phyloP scores from a whole-genome alignment of 768 basidiomycete genomes.

The Leccinum sublutescens region DNA sequence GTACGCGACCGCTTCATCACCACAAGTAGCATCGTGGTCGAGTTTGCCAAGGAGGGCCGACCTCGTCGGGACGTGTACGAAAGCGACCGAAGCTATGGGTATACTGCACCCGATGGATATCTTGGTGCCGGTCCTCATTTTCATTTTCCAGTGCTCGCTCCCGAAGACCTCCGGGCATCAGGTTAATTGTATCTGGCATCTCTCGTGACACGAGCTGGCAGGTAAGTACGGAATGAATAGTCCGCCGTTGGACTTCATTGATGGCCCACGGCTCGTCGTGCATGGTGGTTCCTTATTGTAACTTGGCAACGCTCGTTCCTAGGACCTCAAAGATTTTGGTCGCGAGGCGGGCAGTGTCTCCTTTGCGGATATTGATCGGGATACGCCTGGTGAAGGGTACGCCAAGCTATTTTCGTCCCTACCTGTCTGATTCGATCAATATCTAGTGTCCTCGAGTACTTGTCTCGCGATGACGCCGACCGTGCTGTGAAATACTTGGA shows the following conservation, averaged over 20 bases:
- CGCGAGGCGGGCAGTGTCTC: slow-evolving; percentile 91
- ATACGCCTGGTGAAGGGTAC: slow-evolving; percentile 83
- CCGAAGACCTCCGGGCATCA: slow-evolving; percentile 76
- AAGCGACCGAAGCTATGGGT: slow-evolving; percentile 55
- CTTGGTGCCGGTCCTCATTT: slow-evolving; percentile 14
- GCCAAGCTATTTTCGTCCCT: slow-evolving; percentile 23
- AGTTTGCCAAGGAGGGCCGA: slow-evolving; percentile 92
- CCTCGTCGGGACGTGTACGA: slow-evolving; percentile 79
- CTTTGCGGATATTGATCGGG: slow-evolving; percentile 93
- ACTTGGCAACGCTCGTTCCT: slow-evolving; percentile 35
- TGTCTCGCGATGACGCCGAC: slow-evolving; percentile 86
- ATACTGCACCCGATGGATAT: slow-evolving; percentile 19
- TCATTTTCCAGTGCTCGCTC: slow-evolving; percentile 53
- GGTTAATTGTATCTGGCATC: slow-evolving; percentile 84
- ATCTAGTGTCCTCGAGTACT: slow-evolving; percentile 84
- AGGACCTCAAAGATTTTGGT: slow-evolving; percentile 99
- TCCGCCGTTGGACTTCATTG: slow-evolving; percentile 4
- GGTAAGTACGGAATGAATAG: slow-evolving; percentile 55
- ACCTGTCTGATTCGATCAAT: slow-evolving; percentile 5
- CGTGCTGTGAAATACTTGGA: slow-evolving; percentile 88
- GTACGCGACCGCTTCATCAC: not conserved
- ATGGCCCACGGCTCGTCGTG: slow-evolving; percentile 22
- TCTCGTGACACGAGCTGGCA: slow-evolving; percentile 98
- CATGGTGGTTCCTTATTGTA: slow-evolving; percentile 7
- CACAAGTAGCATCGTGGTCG: slow-evolving; percentile 78